Evolutionary conservation across 2,329 filamentous ascomycete species (phyloP).

Genomic region (Pseudocercospora fuligena): DNA sequence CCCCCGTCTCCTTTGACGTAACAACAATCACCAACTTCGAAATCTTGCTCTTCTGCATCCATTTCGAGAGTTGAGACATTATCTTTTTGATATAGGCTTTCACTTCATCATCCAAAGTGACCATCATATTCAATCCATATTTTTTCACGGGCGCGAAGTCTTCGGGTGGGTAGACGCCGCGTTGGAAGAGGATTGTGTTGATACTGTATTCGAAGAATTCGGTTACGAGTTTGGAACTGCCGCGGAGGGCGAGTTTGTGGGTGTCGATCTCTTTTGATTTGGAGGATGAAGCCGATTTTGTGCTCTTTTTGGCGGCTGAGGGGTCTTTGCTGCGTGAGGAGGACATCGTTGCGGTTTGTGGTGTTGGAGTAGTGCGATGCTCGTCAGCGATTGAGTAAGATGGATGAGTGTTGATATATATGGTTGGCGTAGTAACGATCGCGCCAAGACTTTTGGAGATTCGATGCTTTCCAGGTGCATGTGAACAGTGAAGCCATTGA

Average conservation of each 20-base stretch:
- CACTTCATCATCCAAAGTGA: slow-evolving; percentile 95
- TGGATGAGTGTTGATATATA: slow-evolving; percentile 15
- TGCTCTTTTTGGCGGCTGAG: slow-evolving; percentile 20
- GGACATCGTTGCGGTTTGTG: slow-evolving; percentile 21
- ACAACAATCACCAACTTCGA: slow-evolving; percentile 96
- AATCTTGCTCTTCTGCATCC: slow-evolving; percentile 97
- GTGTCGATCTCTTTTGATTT: slow-evolving; percentile 77
- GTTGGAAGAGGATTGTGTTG: slow-evolving; percentile 95
- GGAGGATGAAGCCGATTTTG: neutral
- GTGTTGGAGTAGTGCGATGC: slow-evolving; percentile 4
- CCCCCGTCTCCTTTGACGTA: slow-evolving; percentile 94
- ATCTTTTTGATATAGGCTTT: slow-evolving; percentile 99
- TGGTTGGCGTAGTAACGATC: slow-evolving; percentile 17
- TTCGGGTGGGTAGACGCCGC: slow-evolving; percentile 83
- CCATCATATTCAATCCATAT: slow-evolving; percentile 98
- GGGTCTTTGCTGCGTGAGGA: slow-evolving; percentile 22
- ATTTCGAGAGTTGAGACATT: slow-evolving; percentile 95
- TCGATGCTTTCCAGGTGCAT: slow-evolving; percentile 11
- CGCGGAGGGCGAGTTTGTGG: slow-evolving; percentile 91
- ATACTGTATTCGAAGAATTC: slow-evolving; percentile 99
- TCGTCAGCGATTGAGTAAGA: slow-evolving; percentile 1
- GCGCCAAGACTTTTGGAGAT: slow-evolving; percentile 14
- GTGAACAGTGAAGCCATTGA: neutral
- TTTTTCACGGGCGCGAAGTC: slow-evolving; percentile 99
- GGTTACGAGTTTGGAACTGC: slow-evolving; percentile 59